phyloP scores from a whole-genome alignment of 2,329 filamentous ascomycete genomes.

The Amauroascus niger region DNA sequence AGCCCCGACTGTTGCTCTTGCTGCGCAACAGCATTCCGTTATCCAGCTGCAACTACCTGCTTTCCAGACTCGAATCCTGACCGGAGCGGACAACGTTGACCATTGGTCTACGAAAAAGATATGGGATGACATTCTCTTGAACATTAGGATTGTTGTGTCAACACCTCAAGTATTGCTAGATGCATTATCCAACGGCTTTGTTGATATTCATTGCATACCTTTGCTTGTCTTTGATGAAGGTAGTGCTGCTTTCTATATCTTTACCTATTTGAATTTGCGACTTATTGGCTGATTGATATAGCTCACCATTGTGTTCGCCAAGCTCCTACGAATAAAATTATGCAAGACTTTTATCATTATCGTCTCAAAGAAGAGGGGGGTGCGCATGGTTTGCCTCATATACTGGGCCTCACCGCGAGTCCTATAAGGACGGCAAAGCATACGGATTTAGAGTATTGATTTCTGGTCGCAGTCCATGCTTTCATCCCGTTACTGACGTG shows the following conservation, averaged over 20 bases:
- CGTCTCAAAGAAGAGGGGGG: constrained; percentile 30
- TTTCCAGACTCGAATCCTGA: constrained; percentile 52
- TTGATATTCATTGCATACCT: constrained; percentile 53
- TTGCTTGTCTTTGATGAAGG: constrained; percentile 80
- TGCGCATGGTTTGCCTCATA: constrained; percentile 45
- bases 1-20: constrained; percentile 58
- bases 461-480: background rate
- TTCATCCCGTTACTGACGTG: background rate
- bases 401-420: constrained; percentile 74
- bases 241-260: constrained; percentile 28
- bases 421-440: constrained; percentile 55
- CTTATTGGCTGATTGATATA: constrained; percentile 15
- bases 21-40: constrained; percentile 54
- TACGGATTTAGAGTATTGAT: constrained; percentile 43
- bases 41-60: constrained; percentile 51
- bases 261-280: background rate
- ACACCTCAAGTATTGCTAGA: constrained; percentile 67
- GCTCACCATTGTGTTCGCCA: constrained; percentile 64
- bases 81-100: constrained; percentile 59
- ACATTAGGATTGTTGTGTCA: constrained; percentile 63
- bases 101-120: constrained; percentile 58
- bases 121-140: constrained; percentile 58
- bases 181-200: constrained; percentile 64
- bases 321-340: constrained; percentile 59
- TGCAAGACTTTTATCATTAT: constrained; percentile 60